phyloP scores from a whole-genome alignment of 371 early-diverging fungal species.

The Lichtheimia corymbifera region DNA sequence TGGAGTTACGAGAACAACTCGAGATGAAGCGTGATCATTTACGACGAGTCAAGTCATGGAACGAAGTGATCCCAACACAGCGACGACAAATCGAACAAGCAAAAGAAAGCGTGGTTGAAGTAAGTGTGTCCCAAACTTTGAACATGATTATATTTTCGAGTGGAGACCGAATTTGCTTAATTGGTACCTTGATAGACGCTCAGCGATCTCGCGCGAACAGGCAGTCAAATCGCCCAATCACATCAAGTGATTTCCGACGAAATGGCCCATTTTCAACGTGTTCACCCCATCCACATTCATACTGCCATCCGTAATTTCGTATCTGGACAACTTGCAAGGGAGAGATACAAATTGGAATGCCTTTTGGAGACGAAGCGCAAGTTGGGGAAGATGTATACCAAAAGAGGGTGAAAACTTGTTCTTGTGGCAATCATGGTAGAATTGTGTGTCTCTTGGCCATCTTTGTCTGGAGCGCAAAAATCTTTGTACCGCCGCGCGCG shows the following conservation, averaged over 20 bases:
- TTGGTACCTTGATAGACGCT: slow-evolving; percentile 24
- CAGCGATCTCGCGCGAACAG: slow-evolving; percentile 31
- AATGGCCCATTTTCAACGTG: slow-evolving; percentile 42
- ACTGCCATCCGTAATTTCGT: not conserved
- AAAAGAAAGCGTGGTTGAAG: slow-evolving; percentile 37
- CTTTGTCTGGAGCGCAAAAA: not conserved
- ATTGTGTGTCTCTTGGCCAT: not conserved
- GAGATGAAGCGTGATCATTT: slow-evolving; percentile 38
- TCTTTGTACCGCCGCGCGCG: slow-evolving; percentile 7
- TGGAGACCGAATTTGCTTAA: slow-evolving; percentile 12
- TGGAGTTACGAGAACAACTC: slow-evolving; percentile 20
- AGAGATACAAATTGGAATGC: slow-evolving; percentile 20
- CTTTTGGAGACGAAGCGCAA: slow-evolving; percentile 9
- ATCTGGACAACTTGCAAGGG: slow-evolving; percentile 16
- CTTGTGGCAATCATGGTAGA: slow-evolving; percentile 12
- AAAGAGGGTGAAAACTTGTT: slow-evolving; percentile 15
- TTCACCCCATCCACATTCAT: slow-evolving; percentile 27
- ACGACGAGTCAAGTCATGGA: slow-evolving; percentile 32
- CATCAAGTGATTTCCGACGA: slow-evolving; percentile 50
- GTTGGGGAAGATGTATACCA: slow-evolving; percentile 3
- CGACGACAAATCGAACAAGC: slow-evolving; percentile 26
- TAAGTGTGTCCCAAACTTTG: slow-evolving; percentile 11
- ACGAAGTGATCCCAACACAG: slow-evolving; percentile 30
- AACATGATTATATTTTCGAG: not conserved
- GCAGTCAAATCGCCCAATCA: slow-evolving; percentile 39